Evolutionary conservation across 345 rosid species (phyloP).

Genomic region (Ailanthus altissimus): DNA sequence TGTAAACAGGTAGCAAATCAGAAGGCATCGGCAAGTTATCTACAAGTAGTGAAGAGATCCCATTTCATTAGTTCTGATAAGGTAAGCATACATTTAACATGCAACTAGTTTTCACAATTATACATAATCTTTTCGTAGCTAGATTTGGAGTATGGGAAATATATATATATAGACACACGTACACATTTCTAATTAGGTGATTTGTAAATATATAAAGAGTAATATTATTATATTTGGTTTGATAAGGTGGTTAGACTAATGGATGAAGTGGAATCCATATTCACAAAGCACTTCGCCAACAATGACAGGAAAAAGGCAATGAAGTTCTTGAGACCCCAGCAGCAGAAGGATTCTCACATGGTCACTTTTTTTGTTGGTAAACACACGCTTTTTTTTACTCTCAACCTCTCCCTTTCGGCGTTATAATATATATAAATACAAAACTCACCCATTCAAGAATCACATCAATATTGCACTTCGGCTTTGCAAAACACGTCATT

Average conservation of each 20-base stretch:
- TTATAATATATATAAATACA: not conserved
- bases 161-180: no score
- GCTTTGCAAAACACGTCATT: not conserved
- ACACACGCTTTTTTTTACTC: conserved; percentile 3
- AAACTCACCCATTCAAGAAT: not conserved
- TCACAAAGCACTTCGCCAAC: conserved; percentile 94
- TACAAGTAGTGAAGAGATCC: conserved; percentile 81
- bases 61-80: conserved; percentile 93
- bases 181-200: no score
- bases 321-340: conserved; percentile 92
- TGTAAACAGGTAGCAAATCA: conserved; percentile 73
- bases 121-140: no score
- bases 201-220: not conserved
- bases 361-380: conserved; percentile 96
- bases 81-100: conserved; percentile 40
- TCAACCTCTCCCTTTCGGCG: conserved; percentile 3
- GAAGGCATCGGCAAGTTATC: conserved; percentile 77
- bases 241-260: conserved; percentile 77
- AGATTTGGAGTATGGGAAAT: no score
- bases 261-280: conserved; percentile 98
- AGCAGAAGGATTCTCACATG: conserved; percentile 86
- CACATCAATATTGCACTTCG: not conserved
- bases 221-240: conserved; percentile 16
- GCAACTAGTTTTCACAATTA: no score
- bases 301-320: conserved; percentile 96